These are phyloP conservation scores for Fusarium armeniacum DNA, from an alignment of 2,329 filamentous ascomycete genomes.

Conservation along the genomic window DNA sequence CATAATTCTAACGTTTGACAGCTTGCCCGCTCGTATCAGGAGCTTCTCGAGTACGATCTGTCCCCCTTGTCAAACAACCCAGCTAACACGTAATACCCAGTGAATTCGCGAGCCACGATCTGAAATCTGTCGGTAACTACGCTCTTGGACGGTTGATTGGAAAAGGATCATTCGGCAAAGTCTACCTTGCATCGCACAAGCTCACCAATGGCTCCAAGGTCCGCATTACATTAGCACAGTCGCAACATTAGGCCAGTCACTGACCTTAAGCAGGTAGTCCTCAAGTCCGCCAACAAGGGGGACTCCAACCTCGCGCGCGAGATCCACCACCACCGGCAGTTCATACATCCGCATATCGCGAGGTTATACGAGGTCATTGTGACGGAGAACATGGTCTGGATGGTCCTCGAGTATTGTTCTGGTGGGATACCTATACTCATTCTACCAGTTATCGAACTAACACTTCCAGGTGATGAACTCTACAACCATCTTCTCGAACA, in stretches of 20 bases:
- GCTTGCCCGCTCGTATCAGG: slow-evolving; percentile 97
- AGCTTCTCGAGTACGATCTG: slow-evolving; percentile 86
- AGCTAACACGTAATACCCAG: slow-evolving; percentile 61
- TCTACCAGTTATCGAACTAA: slow-evolving; percentile 44
- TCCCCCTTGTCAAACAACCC: neutral
- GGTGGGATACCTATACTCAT: slow-evolving; percentile 64
- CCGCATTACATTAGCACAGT: slow-evolving; percentile 41
- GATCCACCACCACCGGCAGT: slow-evolving; percentile 98
- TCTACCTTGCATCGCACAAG: slow-evolving; percentile 95
- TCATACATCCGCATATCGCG: slow-evolving; percentile 96
- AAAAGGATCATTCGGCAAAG: slow-evolving; percentile 98
- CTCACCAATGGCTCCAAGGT: slow-evolving; percentile 99
- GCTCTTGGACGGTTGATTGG: slow-evolving; percentile 91
- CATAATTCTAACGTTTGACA: slow-evolving; percentile 55
- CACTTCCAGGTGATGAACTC: slow-evolving; percentile 83
- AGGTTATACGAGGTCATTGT: slow-evolving; percentile 98
- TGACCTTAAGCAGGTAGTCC: slow-evolving; percentile 78
- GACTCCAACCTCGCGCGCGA: slow-evolving; percentile 96
- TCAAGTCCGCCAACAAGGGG: slow-evolving; percentile 97
- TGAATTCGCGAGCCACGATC: slow-evolving; percentile 93
- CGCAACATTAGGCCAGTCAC: slow-evolving; percentile 1
- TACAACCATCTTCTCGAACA: slow-evolving; percentile 95
- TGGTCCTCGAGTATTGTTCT: slow-evolving; percentile 95
- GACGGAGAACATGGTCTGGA: slow-evolving; percentile 93
- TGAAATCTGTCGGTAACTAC: slow-evolving; percentile 95